Base-by-base conservation (phyloP, 805 yeast genomes). In the Myxozyma sirexii region DNA sequence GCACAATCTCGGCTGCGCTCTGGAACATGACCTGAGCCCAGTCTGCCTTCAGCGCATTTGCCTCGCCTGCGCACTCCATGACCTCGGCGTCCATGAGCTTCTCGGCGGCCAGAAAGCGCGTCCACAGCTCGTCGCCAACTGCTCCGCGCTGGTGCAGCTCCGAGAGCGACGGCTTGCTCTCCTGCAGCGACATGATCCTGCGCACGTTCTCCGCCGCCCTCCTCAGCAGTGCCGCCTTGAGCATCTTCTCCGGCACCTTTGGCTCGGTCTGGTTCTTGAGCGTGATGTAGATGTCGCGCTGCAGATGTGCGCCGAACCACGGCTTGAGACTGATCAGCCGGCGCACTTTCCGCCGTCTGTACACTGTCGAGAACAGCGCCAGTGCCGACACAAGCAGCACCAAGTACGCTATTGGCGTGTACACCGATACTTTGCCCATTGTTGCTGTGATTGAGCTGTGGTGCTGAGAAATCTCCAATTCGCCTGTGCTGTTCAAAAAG, bases 141-240 rank as follows among this genome's bases (percentile, higher is more conserved):
- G 91, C 84, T 0, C 98, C 98, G 55, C 83, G 84, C 70, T 92
- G 93, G 72, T 91, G 92, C 61, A 94, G 77, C 56, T 82, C 78
- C 52, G 81, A 83, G 69, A 90, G 82, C 57, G 80, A 83, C 4
- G 86, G 85, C 72, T 88, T 88, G 63, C 82, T 79, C 71, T 93
- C 97, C 71, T 88, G 87, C 71, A 91, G 76, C 70, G 88, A 87
- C 73, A 93, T 80, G 61, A 94, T 80, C 70, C 97, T 82, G 74
- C 96, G 84, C 57, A 94, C 79, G 10, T 91, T 88, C 75, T 93
- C 98, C 7, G 92, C 87, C n/a, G 96, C 89, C 75, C 89, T 81
- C 67, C 82, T 80, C 54, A 85, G 69, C 43, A 85, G 70, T 1
- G 88, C 88, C 15, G 89, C 86, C 69, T 87, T 87, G 68, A 88